Evolutionary conservation across 1,284 basidiomycete species (phyloP).

Genomic region (Sporisorium scitamineum): DNA sequence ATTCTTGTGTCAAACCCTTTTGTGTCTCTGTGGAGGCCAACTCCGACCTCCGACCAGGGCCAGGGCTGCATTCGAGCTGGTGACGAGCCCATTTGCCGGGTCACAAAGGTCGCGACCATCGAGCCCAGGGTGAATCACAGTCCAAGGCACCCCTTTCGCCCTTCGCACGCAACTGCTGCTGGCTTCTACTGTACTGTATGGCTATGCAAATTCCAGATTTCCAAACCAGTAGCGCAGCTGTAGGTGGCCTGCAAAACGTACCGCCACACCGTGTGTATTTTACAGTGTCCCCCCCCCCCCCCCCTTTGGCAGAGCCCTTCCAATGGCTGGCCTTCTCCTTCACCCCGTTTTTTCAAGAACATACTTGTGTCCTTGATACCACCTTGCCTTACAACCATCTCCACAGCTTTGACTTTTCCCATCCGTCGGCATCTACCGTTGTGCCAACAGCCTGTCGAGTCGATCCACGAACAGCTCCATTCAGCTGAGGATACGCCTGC

Average conservation of each 20-base stretch:
- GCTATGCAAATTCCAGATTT: neutral
- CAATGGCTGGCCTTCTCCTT: neutral
- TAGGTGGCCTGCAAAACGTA: neutral
- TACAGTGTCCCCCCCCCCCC: neutral
- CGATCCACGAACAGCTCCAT: slow-evolving; percentile 30
- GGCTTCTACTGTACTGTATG: neutral
- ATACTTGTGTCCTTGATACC: neutral
- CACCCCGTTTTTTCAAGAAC: neutral
- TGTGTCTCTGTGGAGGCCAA: neutral
- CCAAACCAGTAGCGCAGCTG: neutral
- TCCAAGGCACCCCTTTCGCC: neutral
- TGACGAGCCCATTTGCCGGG: neutral
- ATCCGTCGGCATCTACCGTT: neutral
- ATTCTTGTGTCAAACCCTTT: slow-evolving; percentile 1
- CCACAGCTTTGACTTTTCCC: neutral
- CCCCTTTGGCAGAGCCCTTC: no score
- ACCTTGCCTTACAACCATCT: neutral
- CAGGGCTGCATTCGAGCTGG: neutral
- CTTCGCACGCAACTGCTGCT: neutral
- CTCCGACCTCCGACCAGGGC: neutral
- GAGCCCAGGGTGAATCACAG: neutral
- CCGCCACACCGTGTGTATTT: neutral
- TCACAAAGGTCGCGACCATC: slow-evolving; percentile 6
- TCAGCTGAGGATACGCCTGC: slow-evolving; percentile 25
- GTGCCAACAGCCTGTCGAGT: neutral